phyloP scores from a whole-genome alignment of 139 green algal species.

The Auxenochlorella pyrenoidosa region DNA sequence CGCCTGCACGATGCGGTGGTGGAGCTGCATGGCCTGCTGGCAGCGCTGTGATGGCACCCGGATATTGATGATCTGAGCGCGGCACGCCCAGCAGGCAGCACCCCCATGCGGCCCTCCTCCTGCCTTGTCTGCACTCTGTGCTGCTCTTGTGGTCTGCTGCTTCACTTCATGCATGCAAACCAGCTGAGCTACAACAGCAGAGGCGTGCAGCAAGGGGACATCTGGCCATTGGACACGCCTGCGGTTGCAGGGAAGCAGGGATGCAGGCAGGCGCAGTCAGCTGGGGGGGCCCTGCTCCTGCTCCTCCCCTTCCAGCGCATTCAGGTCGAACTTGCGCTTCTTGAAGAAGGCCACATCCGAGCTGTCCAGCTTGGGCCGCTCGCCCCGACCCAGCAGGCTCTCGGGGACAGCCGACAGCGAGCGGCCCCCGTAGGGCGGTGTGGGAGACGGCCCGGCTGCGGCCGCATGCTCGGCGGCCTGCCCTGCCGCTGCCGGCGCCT shows the following conservation, averaged over 20 bases:
- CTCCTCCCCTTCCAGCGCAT: background rate
- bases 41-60: slow-evolving; percentile 10
- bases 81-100: no score
- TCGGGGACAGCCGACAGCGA: slow-evolving; percentile 5
- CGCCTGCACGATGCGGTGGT: slow-evolving; percentile 21
- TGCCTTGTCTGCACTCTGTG: no score
- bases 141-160: no score
- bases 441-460: background rate
- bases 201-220: no score
- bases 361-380: slow-evolving; percentile 31
- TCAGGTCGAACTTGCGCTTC: slow-evolving; percentile 45
- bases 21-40: slow-evolving; percentile 13
- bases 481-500: background rate
- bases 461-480: background rate
- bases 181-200: no score
- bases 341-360: slow-evolving; percentile 33
- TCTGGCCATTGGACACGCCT: no score
- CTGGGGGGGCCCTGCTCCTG: background rate
- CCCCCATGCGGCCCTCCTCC: no score
- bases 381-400: slow-evolving; percentile 22
- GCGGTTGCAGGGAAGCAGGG: background rate
- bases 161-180: no score
- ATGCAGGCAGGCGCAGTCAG: background rate
- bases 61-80: background rate
- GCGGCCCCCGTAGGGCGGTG: background rate